Conservation (phyloP, 2,329 filamentous ascomycete genomes). For the Colletotrichum liaoningense region DNA sequence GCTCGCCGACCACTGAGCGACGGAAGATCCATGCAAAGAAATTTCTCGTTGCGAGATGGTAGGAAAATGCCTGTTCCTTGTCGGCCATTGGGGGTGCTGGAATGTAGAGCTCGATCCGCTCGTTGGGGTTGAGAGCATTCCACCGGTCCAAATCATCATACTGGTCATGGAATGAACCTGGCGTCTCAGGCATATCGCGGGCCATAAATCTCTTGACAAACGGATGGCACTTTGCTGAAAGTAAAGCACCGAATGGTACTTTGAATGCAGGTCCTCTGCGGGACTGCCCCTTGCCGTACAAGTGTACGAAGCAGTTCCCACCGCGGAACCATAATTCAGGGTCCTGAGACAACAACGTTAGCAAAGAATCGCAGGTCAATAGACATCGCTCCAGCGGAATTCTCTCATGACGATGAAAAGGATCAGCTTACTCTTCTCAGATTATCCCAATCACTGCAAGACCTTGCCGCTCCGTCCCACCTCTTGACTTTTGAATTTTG, state of each 20-base stretch:
- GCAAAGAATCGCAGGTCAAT: neutral
- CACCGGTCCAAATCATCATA: constrained; percentile 46
- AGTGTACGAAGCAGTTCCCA: constrained; percentile 77
- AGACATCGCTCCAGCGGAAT: neutral
- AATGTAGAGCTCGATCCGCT: constrained; percentile 73
- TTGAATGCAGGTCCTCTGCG: constrained; percentile 75
- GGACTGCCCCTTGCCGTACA: constrained; percentile 75
- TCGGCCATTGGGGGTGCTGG: constrained; percentile 68
- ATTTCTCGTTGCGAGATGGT: constrained; percentile 78
- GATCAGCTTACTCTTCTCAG: constrained; percentile 56
- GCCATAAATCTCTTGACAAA: constrained; percentile 66
- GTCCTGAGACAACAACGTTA: constrained; percentile 64
- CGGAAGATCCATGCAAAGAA: constrained; percentile 78
- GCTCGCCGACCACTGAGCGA: constrained; percentile 74
- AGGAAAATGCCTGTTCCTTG: constrained; percentile 66
- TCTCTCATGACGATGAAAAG: neutral
- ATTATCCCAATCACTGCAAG: constrained; percentile 58
- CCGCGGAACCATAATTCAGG: constrained; percentile 75
- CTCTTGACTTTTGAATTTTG: constrained; percentile 52
- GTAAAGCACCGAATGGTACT: constrained; percentile 68
- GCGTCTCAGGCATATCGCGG: constrained; percentile 23
- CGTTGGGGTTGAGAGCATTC: constrained; percentile 44
- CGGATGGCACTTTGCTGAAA: constrained; percentile 68
- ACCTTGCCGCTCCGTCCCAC: constrained; percentile 62
- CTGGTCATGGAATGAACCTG: constrained; percentile 7